Conservation (phyloP, 1,284 basidiomycete species). For the Ganoderma boninense region DNA sequence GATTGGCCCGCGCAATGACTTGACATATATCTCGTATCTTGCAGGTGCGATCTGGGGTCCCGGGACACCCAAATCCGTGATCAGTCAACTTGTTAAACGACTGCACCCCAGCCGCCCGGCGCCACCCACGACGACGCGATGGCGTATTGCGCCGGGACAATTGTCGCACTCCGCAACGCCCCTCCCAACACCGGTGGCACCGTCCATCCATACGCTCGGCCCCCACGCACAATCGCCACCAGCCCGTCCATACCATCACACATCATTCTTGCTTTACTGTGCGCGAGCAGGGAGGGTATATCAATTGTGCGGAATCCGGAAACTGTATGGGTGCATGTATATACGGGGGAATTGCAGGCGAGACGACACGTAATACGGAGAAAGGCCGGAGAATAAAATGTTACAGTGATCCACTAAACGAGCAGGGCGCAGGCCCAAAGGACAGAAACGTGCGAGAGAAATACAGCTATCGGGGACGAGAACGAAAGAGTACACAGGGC, state of each 20-base stretch:
- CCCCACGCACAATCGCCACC: background rate
- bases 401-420: constrained; percentile 17
- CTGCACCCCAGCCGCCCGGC: background rate
- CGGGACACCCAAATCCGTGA: constrained; percentile 9
- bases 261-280: background rate
- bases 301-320: constrained; percentile 22
- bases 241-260: background rate
- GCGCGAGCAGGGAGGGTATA: constrained; percentile 20
- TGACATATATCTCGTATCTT: constrained; percentile 10
- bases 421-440: constrained; percentile 3
- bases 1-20: constrained; percentile 17
- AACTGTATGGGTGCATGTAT: constrained; percentile 31
- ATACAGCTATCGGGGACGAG: constrained; percentile 27
- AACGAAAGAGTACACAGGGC: constrained; percentile 25
- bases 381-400: constrained; percentile 19
- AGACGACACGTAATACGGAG: background rate
- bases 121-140: background rate
- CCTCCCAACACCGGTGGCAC: constrained; percentile 1
- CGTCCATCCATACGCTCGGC: background rate
- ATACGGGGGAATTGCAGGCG: constrained; percentile 31
- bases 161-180: background rate
- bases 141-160: background rate
- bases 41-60: constrained; percentile 23
- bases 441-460: constrained; percentile 25
- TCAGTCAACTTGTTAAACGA: background rate